Evolutionary conservation across 2,329 filamentous ascomycete genomes (phyloP).

Genomic region (Aspergillus jensenii): DNA sequence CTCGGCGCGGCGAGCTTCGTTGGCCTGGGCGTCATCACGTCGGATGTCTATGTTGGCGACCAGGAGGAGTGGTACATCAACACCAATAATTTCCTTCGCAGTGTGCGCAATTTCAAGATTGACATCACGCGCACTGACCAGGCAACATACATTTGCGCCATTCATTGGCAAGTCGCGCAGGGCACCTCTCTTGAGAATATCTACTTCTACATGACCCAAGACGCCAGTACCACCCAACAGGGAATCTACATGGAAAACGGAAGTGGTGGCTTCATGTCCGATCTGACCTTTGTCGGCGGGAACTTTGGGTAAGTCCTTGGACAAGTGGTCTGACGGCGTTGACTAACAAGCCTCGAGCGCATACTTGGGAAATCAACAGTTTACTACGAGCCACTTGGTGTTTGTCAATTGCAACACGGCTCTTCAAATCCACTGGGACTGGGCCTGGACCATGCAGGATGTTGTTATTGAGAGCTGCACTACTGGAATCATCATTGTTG

Average conservation of each 20-base stretch:
- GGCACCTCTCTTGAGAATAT: slow-evolving; percentile 73
- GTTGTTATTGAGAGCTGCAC: slow-evolving; percentile 47
- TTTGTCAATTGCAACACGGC: slow-evolving; percentile 54
- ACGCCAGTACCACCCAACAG: slow-evolving; percentile 30
- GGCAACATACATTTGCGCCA: slow-evolving; percentile 41
- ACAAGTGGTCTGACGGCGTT: too few species aligned
- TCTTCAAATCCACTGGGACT: slow-evolving; percentile 58
- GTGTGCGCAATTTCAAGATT: slow-evolving; percentile 24
- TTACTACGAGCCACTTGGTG: slow-evolving; percentile 55
- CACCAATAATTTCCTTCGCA: slow-evolving; percentile 24
- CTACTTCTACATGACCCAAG: slow-evolving; percentile 65
- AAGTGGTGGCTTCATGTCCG: slow-evolving; percentile 59
- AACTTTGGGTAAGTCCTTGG: slow-evolving; percentile 46
- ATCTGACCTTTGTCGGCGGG: slow-evolving; percentile 61
- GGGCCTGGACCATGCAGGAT: slow-evolving; percentile 56
- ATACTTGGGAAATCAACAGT: slow-evolving; percentile 60
- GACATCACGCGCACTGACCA: slow-evolving; percentile 18
- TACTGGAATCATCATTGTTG: slow-evolving; percentile 50
- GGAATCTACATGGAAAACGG: slow-evolving; percentile 34
- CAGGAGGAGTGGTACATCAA: slow-evolving; percentile 17
- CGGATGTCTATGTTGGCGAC: slow-evolving; percentile 21
- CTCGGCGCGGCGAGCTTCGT: slow-evolving; percentile 22
- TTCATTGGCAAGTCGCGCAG: slow-evolving; percentile 76
- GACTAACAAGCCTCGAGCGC: background rate
- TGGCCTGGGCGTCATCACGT: slow-evolving; percentile 22